phyloP scores from a whole-genome alignment of 2,329 filamentous ascomycete species.

The Diatrype stigma region DNA sequence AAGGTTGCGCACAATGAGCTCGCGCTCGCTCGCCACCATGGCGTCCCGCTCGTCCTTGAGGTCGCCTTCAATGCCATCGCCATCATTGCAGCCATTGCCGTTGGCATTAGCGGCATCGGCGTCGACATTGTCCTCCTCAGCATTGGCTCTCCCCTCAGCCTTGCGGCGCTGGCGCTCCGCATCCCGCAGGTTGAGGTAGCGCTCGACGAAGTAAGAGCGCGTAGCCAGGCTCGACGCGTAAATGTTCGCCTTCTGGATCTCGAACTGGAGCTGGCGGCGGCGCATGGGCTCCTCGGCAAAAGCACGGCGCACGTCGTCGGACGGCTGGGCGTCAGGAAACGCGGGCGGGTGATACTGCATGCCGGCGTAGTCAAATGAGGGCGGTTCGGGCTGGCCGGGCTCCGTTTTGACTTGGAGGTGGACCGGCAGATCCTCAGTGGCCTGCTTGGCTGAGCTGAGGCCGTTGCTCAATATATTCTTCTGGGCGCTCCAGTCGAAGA shows the following conservation, averaged over 20 bases:
- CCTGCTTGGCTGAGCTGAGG: constrained; percentile 64
- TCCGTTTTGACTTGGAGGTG: constrained; percentile 59
- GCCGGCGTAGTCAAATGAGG: constrained; percentile 37
- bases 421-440: constrained; percentile 62
- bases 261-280: constrained; percentile 64
- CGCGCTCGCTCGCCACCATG: constrained; percentile 70
- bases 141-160: constrained; percentile 37
- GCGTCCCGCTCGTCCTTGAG: constrained; percentile 41
- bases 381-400: constrained; percentile 28
- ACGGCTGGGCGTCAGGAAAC: constrained; percentile 41
- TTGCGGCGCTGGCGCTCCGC: constrained; percentile 49
- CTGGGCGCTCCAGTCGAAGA: constrained; percentile 75
- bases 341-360: constrained; percentile 49
- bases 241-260: constrained; percentile 90
- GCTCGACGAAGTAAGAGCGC: constrained; percentile 79
- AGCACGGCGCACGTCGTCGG: constrained; percentile 47
- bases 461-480: constrained; percentile 68
- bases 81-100: background rate
- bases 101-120: too few relatives aligned
- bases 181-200: constrained; percentile 75
- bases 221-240: constrained; percentile 78
- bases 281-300: constrained; percentile 46
- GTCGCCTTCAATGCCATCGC: background rate
- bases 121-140: constrained; percentile 27
- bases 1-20: constrained; percentile 76